Evolutionary conservation across 495 filamentous ascomycete genomes (phyloP), one percentile per base, ranked within the genome.

Genomic region (Xylaria bambusicola): DNA sequence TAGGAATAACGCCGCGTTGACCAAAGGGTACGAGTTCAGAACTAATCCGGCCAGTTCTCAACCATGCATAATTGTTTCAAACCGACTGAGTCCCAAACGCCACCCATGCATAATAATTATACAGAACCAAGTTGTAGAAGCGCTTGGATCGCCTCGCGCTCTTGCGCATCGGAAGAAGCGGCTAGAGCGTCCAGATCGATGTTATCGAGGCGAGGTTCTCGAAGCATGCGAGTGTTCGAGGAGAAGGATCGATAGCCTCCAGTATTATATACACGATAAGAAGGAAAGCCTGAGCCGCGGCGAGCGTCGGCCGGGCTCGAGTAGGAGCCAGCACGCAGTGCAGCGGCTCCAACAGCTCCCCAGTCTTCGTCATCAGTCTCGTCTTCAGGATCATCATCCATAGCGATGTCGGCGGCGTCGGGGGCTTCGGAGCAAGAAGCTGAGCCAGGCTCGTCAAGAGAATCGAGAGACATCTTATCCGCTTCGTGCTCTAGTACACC

Each of bases 361-460:
- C 92, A 96, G 75, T 98, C 93, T 72, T 98, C 94, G 62, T 97
- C 92, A 73, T 98, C 94, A n/a, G 94, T 98, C 52, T 86, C 81
- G 69, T 95, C 91, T 63, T 89, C 88, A 55, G 90, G 85, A 68
- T 88, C 84, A 64, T 83, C 80, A 61, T 74, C 74, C 80, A 82
- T 80, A 65, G 80, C 79, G 66, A 88, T 81, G 29, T 87, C 86
- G 54, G 85, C 85, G 41, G 86, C 85, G 63, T 88, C 87, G n/a
- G 85, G 86, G n/a, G 82, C 84, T 62, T 89, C 88, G 31, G 86
- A 90, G 49, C 87, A 88, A 41, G 89, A 89, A 36, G 84, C 86
- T 58, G 87, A 88, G 38, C 80, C 85, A 24, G 87, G 85, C 33
- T 82, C 83, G 49, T 89, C 91, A 31, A 97, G 79, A 46, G 93